phyloP scores from a whole-genome alignment of 768 basidiomycete genomes.

The Kwoniella dendrophila region DNA sequence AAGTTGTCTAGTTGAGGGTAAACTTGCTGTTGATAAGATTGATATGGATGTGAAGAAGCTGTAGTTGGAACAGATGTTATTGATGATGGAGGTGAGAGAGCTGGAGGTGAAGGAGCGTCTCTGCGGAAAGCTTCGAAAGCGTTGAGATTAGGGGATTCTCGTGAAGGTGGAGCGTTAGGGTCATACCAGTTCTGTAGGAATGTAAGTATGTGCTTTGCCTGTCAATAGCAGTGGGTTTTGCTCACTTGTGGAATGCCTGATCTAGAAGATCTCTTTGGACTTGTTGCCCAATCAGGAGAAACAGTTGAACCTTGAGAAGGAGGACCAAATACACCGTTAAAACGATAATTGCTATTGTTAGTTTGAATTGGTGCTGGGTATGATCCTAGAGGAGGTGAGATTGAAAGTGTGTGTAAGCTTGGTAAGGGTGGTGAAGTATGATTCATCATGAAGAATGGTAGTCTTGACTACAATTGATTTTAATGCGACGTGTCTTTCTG shows the following conservation, averaged over 20 bases:
- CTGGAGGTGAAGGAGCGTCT: conserved; percentile 37
- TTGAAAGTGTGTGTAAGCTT: conserved; percentile 41
- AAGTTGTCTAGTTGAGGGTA: conserved; percentile 25
- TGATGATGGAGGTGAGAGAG: conserved; percentile 49
- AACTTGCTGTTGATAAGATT: conserved; percentile 18
- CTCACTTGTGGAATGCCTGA: conserved; percentile 37
- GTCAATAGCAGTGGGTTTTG: not conserved
- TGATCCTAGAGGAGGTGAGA: conserved; percentile 33
- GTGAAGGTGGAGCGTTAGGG: conserved; percentile 38
- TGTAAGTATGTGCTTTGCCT: not conserved
- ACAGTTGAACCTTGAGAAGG: conserved; percentile 25
- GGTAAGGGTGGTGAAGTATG: conserved; percentile 43
- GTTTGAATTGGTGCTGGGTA: conserved; percentile 20
- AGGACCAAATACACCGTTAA: conserved; percentile 50
- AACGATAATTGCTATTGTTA: conserved; percentile 30
- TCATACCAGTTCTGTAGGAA: conserved; percentile 44
- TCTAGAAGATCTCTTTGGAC: conserved; percentile 34
- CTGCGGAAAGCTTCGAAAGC: conserved; percentile 43
- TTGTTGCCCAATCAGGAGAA: conserved; percentile 29
- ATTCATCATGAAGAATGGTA: conserved; percentile 2
- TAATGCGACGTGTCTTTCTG: not conserved
- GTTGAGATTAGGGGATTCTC: conserved; percentile 36
- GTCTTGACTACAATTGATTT: not conserved
- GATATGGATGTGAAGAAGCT: conserved; percentile 32
- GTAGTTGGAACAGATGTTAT: conserved; percentile 46